Evolutionary conservation across 164 flowering plant genomes (phyloP).

Genomic region (Stephania cephalantha): DNA sequence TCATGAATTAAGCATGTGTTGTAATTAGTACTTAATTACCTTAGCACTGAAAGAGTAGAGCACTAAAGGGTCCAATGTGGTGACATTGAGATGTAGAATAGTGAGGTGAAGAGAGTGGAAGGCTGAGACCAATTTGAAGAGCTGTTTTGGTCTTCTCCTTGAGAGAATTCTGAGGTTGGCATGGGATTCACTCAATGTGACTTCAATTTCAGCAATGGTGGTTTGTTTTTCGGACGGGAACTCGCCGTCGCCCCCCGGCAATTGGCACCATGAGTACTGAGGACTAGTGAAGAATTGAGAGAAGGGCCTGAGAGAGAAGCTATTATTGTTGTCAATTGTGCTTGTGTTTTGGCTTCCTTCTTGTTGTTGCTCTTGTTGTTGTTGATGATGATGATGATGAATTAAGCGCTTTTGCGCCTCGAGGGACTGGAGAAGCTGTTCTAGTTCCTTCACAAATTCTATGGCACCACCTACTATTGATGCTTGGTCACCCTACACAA

Average conservation of each 20-base stretch:
- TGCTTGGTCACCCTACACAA: constrained; percentile 84
- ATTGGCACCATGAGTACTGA: constrained; percentile 49
- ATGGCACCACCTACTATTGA: constrained; percentile 94
- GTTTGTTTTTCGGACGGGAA: constrained; percentile 29
- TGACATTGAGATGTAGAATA: constrained; percentile 82
- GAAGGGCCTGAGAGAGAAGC: constrained; percentile 31
- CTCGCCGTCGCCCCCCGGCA: constrained; percentile 25
- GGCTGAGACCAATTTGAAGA: constrained; percentile 50
- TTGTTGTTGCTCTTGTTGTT: constrained; percentile 3
- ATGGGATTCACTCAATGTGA: constrained; percentile 74
- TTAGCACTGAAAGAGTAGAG: constrained; percentile 82
- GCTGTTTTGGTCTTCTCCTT: constrained; percentile 40
- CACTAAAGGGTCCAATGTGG: constrained; percentile 54
- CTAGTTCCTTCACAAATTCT: constrained; percentile 86
- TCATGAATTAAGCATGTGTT: too few species aligned
- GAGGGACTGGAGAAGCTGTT: constrained; percentile 63
- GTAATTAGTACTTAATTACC: constrained; percentile 33
- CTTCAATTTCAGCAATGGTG: constrained; percentile 70
- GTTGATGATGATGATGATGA: not conserved
- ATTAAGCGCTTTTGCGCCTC: constrained; percentile 46
- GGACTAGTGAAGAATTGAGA: constrained; percentile 64
- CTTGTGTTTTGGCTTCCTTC: not conserved
- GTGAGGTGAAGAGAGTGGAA: constrained; percentile 55
- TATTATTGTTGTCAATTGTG: not conserved
- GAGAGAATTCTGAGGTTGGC: constrained; percentile 65